Conservation (phyloP, 305 asterid genomes). For the Rubia tinctorum region DNA sequence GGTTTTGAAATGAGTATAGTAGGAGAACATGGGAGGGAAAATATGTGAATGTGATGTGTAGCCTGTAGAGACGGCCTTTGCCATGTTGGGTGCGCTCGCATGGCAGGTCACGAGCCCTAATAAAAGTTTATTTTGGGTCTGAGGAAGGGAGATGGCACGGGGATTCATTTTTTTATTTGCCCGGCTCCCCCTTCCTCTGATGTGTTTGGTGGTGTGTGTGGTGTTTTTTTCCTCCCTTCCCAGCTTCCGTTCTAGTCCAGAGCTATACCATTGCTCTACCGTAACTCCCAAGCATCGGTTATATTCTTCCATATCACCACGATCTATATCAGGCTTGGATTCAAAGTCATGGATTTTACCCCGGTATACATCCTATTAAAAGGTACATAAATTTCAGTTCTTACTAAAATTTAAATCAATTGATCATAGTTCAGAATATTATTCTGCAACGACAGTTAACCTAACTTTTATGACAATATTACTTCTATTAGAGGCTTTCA, state of each 20-base stretch:
- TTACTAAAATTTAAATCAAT: too few species aligned
- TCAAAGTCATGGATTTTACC: neutral
- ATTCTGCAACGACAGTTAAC: neutral
- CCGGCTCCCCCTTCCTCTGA: slow-evolving; percentile 28
- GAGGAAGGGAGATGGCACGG: slow-evolving; percentile 30
- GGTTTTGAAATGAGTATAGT: neutral
- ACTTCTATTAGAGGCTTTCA: neutral
- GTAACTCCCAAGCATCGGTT: neutral
- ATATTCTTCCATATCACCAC: neutral
- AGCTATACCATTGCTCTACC: neutral
- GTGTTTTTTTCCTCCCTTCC: neutral
- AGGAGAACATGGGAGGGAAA: neutral
- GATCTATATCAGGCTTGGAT: too few species aligned
- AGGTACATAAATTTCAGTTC: neutral
- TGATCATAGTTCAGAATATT: neutral
- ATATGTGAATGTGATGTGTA: neutral
- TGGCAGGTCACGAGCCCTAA: slow-evolving; percentile 28
- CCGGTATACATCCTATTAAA: neutral
- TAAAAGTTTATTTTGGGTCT: slow-evolving; percentile 14
- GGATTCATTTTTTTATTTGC: slow-evolving; percentile 3
- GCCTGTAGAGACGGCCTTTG: slow-evolving; percentile 19
- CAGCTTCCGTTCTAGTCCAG: neutral
- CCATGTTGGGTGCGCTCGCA: slow-evolving; percentile 33
- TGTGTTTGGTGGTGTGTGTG: neutral
- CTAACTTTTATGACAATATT: neutral